Conservation (phyloP, 441 rosid genomes). For the Jatropha podagrica region DNA sequence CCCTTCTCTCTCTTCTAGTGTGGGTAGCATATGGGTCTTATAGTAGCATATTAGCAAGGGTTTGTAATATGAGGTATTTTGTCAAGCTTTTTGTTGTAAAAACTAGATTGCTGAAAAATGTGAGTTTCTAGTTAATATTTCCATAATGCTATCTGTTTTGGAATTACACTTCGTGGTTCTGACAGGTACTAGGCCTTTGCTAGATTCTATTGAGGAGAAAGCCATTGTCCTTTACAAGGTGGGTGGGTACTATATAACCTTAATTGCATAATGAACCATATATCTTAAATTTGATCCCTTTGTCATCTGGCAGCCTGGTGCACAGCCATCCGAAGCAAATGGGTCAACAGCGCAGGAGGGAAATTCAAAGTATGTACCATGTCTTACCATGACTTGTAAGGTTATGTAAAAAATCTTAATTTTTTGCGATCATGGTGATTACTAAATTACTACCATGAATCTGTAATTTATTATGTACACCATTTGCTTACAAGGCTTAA, state of each 20-base stretch:
- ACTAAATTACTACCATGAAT: neutral
- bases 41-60: neutral
- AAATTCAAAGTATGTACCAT: slow-evolving; percentile 67
- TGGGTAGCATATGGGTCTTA: too few species aligned
- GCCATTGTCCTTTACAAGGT: slow-evolving; percentile 92
- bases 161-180: slow-evolving; percentile 23
- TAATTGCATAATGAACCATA: slow-evolving; percentile 4
- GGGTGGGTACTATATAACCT: slow-evolving; percentile 19
- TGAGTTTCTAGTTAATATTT: slow-evolving; percentile 5
- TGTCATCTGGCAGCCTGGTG: slow-evolving; percentile 63
- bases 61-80: neutral
- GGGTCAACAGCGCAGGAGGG: slow-evolving; percentile 47
- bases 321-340: slow-evolving; percentile 57
- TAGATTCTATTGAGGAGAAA: slow-evolving; percentile 64
- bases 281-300: slow-evolving; percentile 23
- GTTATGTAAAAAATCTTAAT: slow-evolving; percentile 6
- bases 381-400: neutral
- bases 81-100: too few species aligned
- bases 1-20: neutral
- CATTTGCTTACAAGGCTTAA: neutral
- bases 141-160: neutral
- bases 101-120: neutral
- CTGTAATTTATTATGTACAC: neutral
- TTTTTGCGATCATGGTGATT: slow-evolving; percentile 4
- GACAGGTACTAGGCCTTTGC: slow-evolving; percentile 53